Percentiles rank a stretch among this genome's conserved stretches.
phyloP scores from a whole-genome alignment of 768 basidiomycete species.

The Hericium alpestre region DNA sequence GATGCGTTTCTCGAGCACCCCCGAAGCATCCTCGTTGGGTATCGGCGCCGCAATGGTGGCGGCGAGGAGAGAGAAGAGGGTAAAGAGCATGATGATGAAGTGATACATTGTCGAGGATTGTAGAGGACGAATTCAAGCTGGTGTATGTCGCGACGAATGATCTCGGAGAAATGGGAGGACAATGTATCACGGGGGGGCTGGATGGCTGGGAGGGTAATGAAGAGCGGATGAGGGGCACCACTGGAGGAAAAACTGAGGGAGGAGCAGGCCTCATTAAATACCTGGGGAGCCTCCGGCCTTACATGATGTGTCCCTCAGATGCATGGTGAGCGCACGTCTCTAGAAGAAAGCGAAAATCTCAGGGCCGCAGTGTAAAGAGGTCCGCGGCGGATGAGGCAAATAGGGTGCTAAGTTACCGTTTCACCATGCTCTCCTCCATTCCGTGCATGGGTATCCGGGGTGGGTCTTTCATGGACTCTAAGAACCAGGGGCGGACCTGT shows the following conservation, averaged over 20 bases:
- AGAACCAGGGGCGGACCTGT: background rate
- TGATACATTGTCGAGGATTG: background rate
- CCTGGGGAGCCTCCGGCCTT: slow-evolving; percentile 1
- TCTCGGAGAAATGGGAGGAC: slow-evolving; percentile 1
- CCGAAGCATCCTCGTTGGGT: slow-evolving; percentile 22
- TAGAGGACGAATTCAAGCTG: slow-evolving; percentile 6
- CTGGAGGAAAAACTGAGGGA: slow-evolving; percentile 9
- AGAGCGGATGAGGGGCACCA: slow-evolving; percentile 2
- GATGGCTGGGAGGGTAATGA: background rate
- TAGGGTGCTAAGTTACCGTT: slow-evolving; percentile 1
- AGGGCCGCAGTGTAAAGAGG: slow-evolving; percentile 2
- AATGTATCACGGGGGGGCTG: slow-evolving; percentile 4
- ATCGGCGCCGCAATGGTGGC: slow-evolving; percentile 37
- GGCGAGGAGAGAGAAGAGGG: slow-evolving; percentile 34
- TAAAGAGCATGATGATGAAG: slow-evolving; percentile 23
- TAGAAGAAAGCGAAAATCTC: slow-evolving; percentile 7
- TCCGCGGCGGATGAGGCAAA: slow-evolving; percentile 7
- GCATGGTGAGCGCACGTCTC: slow-evolving; percentile 7
- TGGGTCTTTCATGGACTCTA: background rate
- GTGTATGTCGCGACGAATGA: slow-evolving; percentile 3
- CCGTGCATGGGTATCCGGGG: background rate
- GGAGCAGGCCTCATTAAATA: slow-evolving; percentile 7
- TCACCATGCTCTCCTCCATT: background rate
- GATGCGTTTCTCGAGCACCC: slow-evolving; percentile 37
- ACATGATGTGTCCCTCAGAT: slow-evolving; percentile 10